A percentile compares a stretch with the other conserved stretches of the same genome.
Evolutionary conservation across 495 filamentous ascomycete genomes (phyloP).

Genomic region (Hyphodiscus hymeniophilus): DNA sequence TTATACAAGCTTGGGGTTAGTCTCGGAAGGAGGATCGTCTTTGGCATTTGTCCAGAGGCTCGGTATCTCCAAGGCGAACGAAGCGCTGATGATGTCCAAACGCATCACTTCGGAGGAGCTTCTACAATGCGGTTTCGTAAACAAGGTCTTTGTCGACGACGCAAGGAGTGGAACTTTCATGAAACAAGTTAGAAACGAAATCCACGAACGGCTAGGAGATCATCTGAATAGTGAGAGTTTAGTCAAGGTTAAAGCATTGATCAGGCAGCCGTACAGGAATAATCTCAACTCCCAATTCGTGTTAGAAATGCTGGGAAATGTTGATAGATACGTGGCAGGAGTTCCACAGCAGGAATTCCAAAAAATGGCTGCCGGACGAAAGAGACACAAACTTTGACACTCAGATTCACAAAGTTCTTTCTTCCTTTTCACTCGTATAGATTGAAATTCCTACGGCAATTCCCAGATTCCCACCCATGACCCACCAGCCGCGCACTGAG

Average conservation of each 20-base stretch:
- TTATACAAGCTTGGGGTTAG: slow-evolving; percentile 83
- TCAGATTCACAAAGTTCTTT: too few relatives aligned
- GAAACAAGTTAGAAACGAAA: slow-evolving; percentile 64
- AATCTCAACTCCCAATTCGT: slow-evolving; percentile 66
- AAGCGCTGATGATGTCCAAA: slow-evolving; percentile 88
- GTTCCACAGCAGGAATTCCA: slow-evolving; percentile 79
- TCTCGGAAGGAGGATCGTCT: slow-evolving; percentile 79
- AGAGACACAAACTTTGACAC: slow-evolving; percentile 67
- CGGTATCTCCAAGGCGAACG: slow-evolving; percentile 82
- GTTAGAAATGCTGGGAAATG: slow-evolving; percentile 72
- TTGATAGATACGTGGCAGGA: slow-evolving; percentile 72
- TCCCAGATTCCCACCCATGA: too few relatives aligned
- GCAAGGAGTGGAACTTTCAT: slow-evolving; percentile 48
- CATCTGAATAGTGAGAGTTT: slow-evolving; percentile 74
- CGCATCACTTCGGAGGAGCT: slow-evolving; percentile 70
- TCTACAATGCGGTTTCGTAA: slow-evolving; percentile 71
- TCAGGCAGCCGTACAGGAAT: slow-evolving; percentile 65
- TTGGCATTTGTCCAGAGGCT: slow-evolving; percentile 71
- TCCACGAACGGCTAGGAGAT: slow-evolving; percentile 69
- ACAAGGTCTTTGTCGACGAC: slow-evolving; percentile 77
- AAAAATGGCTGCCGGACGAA: slow-evolving; percentile 47
- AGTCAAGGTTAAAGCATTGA: slow-evolving; percentile 75
- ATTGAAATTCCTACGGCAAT: too few relatives aligned
- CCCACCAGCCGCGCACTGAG: too few relatives aligned
- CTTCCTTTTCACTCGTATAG: too few relatives aligned